Conservation (phyloP, 495 filamentous ascomycete genomes). For the Geopyxis carbonaria region DNA sequence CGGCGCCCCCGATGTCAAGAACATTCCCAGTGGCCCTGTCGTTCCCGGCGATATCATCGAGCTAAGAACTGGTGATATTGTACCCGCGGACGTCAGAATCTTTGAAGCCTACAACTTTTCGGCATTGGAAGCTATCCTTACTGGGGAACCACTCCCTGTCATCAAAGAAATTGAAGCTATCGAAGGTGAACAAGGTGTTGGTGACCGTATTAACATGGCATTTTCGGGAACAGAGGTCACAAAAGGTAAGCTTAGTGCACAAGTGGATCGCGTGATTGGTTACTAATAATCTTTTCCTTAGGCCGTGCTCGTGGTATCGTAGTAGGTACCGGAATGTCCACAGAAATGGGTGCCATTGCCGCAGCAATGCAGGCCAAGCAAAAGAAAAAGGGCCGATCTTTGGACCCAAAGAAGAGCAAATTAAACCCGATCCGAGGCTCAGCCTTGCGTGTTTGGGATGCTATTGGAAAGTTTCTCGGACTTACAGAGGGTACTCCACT, state of each 20-base stretch:
- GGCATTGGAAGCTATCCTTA: constrained; percentile 52
- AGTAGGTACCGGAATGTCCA: constrained; percentile 57
- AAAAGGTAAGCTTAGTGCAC: constrained; percentile 25
- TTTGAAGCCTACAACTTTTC: constrained; percentile 54
- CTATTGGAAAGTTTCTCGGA: constrained; percentile 51
- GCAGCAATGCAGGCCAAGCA: constrained; percentile 41
- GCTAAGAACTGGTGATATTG: constrained; percentile 64
- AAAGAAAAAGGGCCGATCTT: constrained; percentile 42
- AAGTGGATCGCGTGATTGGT: not conserved
- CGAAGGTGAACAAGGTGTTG: constrained; percentile 40
- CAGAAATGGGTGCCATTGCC: constrained; percentile 75
- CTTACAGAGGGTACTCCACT: constrained; percentile 63
- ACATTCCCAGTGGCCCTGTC: constrained; percentile 48
- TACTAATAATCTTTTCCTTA: too few relatives aligned
- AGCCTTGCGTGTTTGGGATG: constrained; percentile 42
- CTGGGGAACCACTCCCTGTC: constrained; percentile 53
- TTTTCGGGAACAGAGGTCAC: constrained; percentile 51
- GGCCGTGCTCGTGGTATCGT: constrained; percentile 51
- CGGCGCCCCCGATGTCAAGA: constrained; percentile 34
- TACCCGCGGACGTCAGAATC: constrained; percentile 59
- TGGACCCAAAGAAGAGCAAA: constrained; percentile 46
- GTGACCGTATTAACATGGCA: constrained; percentile 51
- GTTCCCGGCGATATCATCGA: constrained; percentile 65
- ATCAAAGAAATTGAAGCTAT: constrained; percentile 31
- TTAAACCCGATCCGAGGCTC: constrained; percentile 41